These are phyloP conservation scores for Naganishia vaughanmartiniae DNA, from an alignment of 768 basidiomycete species.

Conservation along the genomic window DNA sequence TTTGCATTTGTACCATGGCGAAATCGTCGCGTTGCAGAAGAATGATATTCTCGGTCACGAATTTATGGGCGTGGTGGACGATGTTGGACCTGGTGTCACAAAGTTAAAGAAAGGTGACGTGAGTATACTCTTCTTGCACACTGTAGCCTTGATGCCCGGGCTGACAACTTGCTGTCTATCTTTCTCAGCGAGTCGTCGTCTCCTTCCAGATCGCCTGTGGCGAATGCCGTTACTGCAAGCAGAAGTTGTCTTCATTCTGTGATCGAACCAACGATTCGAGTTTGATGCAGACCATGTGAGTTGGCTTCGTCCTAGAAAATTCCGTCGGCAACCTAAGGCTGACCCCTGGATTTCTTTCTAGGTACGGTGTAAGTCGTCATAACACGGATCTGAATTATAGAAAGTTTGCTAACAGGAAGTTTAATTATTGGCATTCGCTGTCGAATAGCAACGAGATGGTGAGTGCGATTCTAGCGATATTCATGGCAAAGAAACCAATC, in stretches of 20 bases:
- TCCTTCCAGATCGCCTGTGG: slow-evolving; percentile 78
- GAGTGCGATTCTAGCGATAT: not conserved
- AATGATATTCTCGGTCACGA: slow-evolving; percentile 55
- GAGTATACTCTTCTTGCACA: not conserved
- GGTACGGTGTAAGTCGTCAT: slow-evolving; percentile 57
- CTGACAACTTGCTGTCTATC: not conserved
- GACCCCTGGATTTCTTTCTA: slow-evolving; percentile 49
- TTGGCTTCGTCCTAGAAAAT: not conserved
- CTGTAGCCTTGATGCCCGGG: not conserved
- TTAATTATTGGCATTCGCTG: not conserved
- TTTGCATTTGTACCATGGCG: slow-evolving; percentile 58
- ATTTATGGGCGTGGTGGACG: slow-evolving; percentile 65
- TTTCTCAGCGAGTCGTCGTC: slow-evolving; percentile 61
- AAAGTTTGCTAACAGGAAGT: not conserved
- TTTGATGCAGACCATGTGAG: slow-evolving; percentile 50
- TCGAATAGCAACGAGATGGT: slow-evolving; percentile 18
- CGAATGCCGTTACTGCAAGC: slow-evolving; percentile 66
- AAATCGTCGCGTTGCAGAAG: slow-evolving; percentile 66
- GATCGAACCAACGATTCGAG: slow-evolving; percentile 68
- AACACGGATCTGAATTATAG: no score
- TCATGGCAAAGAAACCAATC: not conserved
- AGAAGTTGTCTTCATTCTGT: slow-evolving; percentile 71
- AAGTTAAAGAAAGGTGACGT: slow-evolving; percentile 62
- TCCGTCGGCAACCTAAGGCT: slow-evolving; percentile 41
- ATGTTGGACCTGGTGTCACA: slow-evolving; percentile 64